Base-by-base conservation (phyloP, 805 yeast genomes). In the Suhomyces canberraensis region DNA sequence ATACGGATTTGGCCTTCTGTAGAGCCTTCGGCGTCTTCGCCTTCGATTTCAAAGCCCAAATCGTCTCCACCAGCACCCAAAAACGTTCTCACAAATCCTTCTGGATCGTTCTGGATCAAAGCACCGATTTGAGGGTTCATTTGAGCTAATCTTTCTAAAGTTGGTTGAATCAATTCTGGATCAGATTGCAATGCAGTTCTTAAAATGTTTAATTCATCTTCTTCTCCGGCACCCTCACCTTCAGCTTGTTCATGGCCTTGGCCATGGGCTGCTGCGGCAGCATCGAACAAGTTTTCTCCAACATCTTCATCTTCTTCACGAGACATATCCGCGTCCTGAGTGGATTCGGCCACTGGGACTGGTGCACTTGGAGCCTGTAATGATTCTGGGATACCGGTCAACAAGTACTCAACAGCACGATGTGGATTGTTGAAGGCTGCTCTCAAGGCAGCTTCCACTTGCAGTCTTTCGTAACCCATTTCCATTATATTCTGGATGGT, bases 381-480 rank as follows among this genome's bases (percentile, higher is more conserved):
- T 20, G 67, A 58, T 51, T 82, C 91, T 16, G 96, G 96, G 29
- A 91, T 77, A 3, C 97, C 98, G 31, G 90, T 87, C 46, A 93
- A 68, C 34, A 93, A 71, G 59, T 91, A 90, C 59, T 93, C 98
- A 11, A 93, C 98, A 0, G 98, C 98, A 52, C 98, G 80, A 58
- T 91, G 98, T 15, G 98, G 98, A 63, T 93, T 90, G 66, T 91
- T 91, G 68, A 80, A 93, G 1, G 98, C 98, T 11, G 96, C 95
- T 50, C 95, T 79, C 58, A 93, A 68, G 0, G 98, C 98, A 31
- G 79, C 76, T 63, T 87, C 95, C 17, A 88, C 96, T 56, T 87
- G 86, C 13, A 78, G 75, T 50, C 95, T 79, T 35, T 84, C 87
- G 56, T 89, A 93, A 7, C 98, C 98, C 97, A 93, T 89, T 48